Evolutionary conservation across 1,284 basidiomycete species (phyloP).

Genomic region (Flammula alnicola): DNA sequence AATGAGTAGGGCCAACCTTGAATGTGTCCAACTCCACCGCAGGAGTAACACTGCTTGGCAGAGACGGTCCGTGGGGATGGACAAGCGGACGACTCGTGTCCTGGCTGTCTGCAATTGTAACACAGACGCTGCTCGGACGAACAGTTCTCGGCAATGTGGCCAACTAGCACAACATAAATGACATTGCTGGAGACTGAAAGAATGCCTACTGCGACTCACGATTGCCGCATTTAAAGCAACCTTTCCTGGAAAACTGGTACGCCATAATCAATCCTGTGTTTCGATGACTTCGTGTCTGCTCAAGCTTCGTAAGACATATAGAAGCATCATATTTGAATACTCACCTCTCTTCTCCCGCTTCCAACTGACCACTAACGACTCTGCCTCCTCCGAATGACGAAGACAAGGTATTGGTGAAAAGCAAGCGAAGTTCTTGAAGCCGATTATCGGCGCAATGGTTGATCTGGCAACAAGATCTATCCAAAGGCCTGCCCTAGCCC

Average conservation of each 20-base stretch:
- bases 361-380: constrained; percentile 49
- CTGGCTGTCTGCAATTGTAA: constrained; percentile 91
- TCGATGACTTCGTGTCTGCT: constrained; percentile 13
- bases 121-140: constrained; percentile 85
- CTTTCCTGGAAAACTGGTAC: constrained; percentile 80
- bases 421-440: constrained; percentile 33
- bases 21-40: constrained; percentile 53
- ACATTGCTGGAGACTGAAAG: constrained; percentile 20
- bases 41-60: constrained; percentile 67
- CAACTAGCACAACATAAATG: constrained; percentile 55
- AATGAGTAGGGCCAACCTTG: constrained; percentile 41
- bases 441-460: constrained; percentile 14
- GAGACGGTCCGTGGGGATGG: constrained; percentile 76
- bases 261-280: constrained; percentile 55
- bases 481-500: constrained; percentile 34
- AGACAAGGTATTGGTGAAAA: constrained; percentile 37
- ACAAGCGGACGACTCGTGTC: constrained; percentile 89
- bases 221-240: constrained; percentile 87
- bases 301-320: constrained; percentile 12
- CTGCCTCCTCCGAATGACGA: constrained; percentile 50
- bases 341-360: constrained; percentile 53
- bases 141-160: constrained; percentile 91
- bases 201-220: constrained; percentile 51
- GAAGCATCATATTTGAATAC: constrained; percentile 17
- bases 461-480: constrained; percentile 25